A percentile compares a stretch with the other conserved stretches of the same genome.
These are phyloP conservation scores for Emiliania huxleyi DNA, from an alignment of 78 protist species.

Conservation along the genomic window DNA sequence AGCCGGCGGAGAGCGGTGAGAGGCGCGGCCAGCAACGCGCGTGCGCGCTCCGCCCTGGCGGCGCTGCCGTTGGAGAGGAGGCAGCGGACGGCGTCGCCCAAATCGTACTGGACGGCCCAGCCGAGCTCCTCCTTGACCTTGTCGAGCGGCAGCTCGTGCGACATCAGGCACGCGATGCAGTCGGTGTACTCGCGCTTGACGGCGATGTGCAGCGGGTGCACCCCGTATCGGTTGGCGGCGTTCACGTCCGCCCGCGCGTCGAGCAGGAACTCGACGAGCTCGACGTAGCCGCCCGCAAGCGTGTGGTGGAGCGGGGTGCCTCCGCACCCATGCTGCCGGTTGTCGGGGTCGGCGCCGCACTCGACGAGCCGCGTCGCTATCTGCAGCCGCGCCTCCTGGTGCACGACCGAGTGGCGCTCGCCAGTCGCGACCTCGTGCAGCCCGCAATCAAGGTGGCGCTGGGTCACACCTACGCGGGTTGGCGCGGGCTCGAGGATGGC, in stretches of 20 bases:
- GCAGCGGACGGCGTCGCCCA: background rate
- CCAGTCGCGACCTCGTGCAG: slow-evolving; percentile 23
- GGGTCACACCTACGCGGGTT: background rate
- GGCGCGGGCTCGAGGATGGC: no score
- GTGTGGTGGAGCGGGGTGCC: slow-evolving; percentile 10
- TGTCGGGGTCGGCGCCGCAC: background rate
- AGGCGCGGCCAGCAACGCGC: no score
- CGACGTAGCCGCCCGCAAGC: background rate
- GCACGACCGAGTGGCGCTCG: background rate
- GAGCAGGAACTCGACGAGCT: background rate
- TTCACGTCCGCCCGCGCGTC: background rate
- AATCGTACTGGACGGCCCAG: background rate
- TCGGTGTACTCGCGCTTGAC: background rate
- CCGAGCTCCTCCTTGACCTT: background rate
- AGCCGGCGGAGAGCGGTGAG: no score
- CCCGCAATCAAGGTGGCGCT: background rate
- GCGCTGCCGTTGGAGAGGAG: background rate
- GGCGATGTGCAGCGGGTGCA: slow-evolving; percentile 6
- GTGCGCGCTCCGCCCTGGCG: no score
- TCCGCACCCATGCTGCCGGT: slow-evolving; percentile 13
- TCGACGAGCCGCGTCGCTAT: background rate
- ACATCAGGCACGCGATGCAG: background rate
- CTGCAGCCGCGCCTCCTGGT: background rate
- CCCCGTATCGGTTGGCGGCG: background rate
- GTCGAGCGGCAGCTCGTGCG: background rate